A percentile compares a stretch with the other conserved stretches of the same genome.
These are phyloP conservation scores for Botrytis cinerea DNA, from an alignment of 2,329 filamentous ascomycete species.

Conservation along the genomic window DNA sequence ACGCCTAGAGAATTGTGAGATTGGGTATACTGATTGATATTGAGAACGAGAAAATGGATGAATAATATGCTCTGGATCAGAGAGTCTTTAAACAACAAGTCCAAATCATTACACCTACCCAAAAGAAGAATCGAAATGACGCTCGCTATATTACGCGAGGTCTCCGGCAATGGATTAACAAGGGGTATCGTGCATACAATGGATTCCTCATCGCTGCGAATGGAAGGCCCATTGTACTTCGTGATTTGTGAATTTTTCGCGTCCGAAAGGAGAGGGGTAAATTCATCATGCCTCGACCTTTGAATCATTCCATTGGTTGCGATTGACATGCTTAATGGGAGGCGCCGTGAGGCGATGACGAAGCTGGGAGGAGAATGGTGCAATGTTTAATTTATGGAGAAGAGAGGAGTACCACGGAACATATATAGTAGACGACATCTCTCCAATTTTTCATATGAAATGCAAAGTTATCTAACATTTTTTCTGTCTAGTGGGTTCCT, in stretches of 20 bases:
- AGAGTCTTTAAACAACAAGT: neutral
- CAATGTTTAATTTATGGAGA: neutral
- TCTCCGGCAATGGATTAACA: neutral
- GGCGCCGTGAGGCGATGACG: neutral
- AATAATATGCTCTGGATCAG: neutral
- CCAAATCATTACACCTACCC: slow-evolving; percentile 26
- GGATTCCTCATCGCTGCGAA: slow-evolving; percentile 1
- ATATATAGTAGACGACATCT: neutral
- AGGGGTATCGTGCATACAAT: neutral
- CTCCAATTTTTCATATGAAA: neutral
- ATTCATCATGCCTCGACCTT: neutral
- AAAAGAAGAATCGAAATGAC: slow-evolving; percentile 32
- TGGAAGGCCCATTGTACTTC: neutral
- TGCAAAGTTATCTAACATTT: neutral
- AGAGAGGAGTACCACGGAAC: neutral
- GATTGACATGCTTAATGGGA: neutral
- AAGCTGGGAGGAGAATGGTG: neutral
- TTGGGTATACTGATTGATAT: neutral
- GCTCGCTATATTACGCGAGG: slow-evolving; percentile 26
- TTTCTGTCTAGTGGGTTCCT: neutral
- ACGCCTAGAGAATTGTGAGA: slow-evolving; percentile 47
- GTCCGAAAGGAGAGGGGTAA: neutral
- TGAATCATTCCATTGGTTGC: too few relatives aligned
- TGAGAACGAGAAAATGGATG: neutral
- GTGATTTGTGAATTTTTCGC: neutral